Base-by-base conservation (phyloP, 2,329 filamentous ascomycete species). In the Davidsoniella virescens region DNA sequence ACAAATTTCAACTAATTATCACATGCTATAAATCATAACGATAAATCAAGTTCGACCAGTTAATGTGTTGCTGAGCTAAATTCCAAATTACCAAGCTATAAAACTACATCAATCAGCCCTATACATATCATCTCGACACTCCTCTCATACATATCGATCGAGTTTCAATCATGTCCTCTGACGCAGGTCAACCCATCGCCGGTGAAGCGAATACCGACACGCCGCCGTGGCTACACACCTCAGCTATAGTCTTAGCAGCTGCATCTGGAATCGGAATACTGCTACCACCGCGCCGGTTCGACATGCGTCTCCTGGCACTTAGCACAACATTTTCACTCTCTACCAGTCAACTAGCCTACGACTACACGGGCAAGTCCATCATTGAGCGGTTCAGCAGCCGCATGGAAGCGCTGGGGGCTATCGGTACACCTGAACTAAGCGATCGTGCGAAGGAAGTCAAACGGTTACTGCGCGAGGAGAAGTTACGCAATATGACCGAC, bases 291-390 rank as follows among this genome's bases (percentile, higher is more conserved):
- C 69, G 73, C 48, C 68, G 67, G 41, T 59, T 72, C 47, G 70
- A 75, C 60, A 52, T 72, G 47, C 72, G 74, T 52, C 68, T 70
- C 60, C 57, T 69, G 45, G 60, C 74, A 49, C 70, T 78, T 47
- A 66, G 66, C 51, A 65, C 65, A 52, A 67, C 68, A 51, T 68
- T 72, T 56, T 70, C 74, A 26, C 67, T 73, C 56, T 69, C 70
- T 51, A 70, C 71, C 52, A 73, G 73, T 61, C 71, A 73, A 61
- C 70, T 79, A 39, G 66, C 66, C 45, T 68, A 70, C 62, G 73
- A 76, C 62, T 77, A 72, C 63, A 76, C 69, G 12, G 75, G 75
- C 47, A 65, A 65, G 46, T 75, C 72, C 25, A 67, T 77, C 53
- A 64, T 67, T 57, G 57, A 63, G 55, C 72, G 73, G 7, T 66